Evolutionary conservation across 345 rosid species (phyloP), one percentile per base, ranked within the genome.

Genomic region (Populus tremula): DNA sequence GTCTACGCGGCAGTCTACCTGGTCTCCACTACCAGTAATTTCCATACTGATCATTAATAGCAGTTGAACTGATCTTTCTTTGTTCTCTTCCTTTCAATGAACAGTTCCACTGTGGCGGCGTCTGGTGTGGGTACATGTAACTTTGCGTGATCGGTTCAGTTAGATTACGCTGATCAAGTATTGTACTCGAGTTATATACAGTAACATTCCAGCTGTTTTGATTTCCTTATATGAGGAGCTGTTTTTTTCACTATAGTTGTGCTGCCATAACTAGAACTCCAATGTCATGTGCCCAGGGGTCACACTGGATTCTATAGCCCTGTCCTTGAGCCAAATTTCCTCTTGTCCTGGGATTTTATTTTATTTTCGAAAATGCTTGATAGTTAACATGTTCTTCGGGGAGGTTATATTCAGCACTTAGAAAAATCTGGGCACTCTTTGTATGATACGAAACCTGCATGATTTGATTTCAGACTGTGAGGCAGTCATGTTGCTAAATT

Each of bases 1-100:
- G 10, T 64, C 36, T 31, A 4, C 73, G 31, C 35, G 63, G 27
- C 70, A 67, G 61, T 65, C 72, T 78, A 70, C 64, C 59, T 50
- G 76, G 74, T 63, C 47, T 54, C 69, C 65, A 10, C 33, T 31
- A 36, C 62, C 45, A 35, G 72, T 17, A 79, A 66, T 62, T 67
- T 75, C 56, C 66, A 76, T 66, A 76, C 73, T 38, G 54, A 68
- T 64, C 53, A 85, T 81, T 76, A 83, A 83, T 82, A 59, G 45
- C 50, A 66, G 70, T 31, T 66, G 78, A 67, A 70, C 71, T 71
- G 73, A 76, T 74, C 38, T 73, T 39, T 69, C 68, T 21, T 78
- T 36, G 29, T 36, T 70, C 56, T 43, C 29, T 31, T 71, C 38
- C 41, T 47, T 18, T 33, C 29, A n/a, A 2, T 1, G 43, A 79